phyloP scores from a whole-genome alignment of 192 early-diverging fungal species.

The Backusella luteola region DNA sequence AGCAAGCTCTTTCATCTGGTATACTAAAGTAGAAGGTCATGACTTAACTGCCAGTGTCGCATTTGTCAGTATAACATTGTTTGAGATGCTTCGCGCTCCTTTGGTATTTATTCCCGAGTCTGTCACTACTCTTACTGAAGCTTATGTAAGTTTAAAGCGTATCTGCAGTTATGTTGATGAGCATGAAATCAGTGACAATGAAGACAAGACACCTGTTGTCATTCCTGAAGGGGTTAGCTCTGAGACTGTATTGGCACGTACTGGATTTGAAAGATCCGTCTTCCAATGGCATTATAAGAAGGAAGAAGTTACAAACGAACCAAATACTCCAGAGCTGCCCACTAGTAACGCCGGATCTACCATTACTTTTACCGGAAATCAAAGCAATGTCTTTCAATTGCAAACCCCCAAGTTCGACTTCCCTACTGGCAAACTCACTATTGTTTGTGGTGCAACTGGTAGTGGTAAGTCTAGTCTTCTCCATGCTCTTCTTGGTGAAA shows the following conservation, averaged over 20 bases:
- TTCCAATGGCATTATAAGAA: constrained; percentile 24
- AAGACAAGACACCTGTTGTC: neutral
- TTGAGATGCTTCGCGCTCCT: constrained; percentile 53
- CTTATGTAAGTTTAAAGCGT: constrained; percentile 56
- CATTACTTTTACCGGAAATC: neutral
- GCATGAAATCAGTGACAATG: constrained; percentile 23
- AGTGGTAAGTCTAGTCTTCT: constrained; percentile 60
- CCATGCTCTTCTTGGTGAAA: constrained; percentile 55
- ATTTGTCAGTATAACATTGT: constrained; percentile 63
- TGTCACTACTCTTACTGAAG: constrained; percentile 46
- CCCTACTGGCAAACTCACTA: constrained; percentile 47
- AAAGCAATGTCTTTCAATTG: constrained; percentile 4
- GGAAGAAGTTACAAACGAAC: neutral
- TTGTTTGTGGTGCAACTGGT: constrained; percentile 70
- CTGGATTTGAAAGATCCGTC: constrained; percentile 13
- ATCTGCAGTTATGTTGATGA: constrained; percentile 39
- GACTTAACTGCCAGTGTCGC: constrained; percentile 53
- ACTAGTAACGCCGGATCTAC: neutral
- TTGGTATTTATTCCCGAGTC: constrained; percentile 56
- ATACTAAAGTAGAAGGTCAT: constrained; percentile 49
- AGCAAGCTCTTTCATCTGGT: constrained; percentile 55
- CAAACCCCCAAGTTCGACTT: constrained; percentile 47
- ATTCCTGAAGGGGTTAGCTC: constrained; percentile 1
- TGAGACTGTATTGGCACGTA: neutral
- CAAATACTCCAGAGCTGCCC: neutral